A percentile compares a stretch with the other conserved stretches of the same genome.
These are phyloP conservation scores for Heliamphora pulchella DNA, from an alignment of 179 eudicot species.

Conservation along the genomic window DNA sequence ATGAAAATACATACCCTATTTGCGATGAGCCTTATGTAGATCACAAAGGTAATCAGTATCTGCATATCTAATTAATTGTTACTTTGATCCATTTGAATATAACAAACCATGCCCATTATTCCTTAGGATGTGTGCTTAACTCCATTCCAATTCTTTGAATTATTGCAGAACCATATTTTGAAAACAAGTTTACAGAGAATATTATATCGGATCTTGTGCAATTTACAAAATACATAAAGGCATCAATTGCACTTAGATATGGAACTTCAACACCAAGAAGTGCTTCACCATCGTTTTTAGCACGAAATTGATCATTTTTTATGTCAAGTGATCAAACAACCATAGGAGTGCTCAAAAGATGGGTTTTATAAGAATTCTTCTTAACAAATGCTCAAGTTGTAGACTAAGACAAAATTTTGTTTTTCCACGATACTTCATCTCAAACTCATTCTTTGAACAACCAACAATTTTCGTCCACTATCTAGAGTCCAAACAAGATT, in stretches of 20 bases:
- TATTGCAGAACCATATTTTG: no score
- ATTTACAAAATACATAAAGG: background rate
- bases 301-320: background rate
- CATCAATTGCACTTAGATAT: constrained; percentile 3
- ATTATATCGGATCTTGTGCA: no score
- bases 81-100: no score
- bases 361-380: background rate
- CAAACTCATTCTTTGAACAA: background rate
- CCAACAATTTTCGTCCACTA: background rate
- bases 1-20: no score
- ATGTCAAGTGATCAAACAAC: background rate
- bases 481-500: no score
- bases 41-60: no score
- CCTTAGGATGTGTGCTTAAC: no score
- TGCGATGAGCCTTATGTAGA: no score
- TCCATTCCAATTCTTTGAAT: no score
- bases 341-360: background rate
- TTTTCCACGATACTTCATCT: constrained; percentile 4
- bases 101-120: no score
- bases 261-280: background rate
- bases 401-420: background rate
- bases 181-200: no score
- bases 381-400: background rate
- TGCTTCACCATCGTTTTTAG: background rate
- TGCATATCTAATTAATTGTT: no score